Conservation (phyloP, 2,329 filamentous ascomycete species). For the Metarhizium rileyi region DNA sequence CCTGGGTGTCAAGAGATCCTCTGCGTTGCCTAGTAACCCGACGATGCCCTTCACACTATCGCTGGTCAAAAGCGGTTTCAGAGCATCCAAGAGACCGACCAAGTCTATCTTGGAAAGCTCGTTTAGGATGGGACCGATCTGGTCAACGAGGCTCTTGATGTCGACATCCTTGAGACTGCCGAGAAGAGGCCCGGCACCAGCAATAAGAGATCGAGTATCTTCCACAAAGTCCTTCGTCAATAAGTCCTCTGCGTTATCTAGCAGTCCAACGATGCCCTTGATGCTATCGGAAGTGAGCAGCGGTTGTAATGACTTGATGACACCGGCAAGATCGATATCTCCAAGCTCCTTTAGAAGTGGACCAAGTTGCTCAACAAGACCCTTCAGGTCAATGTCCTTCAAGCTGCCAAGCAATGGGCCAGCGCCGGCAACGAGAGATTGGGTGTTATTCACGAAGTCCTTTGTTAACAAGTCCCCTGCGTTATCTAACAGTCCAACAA, state of each 20-base stretch:
- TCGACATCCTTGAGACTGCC: constrained; percentile 22
- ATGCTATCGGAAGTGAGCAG: constrained; percentile 14
- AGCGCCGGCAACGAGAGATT: constrained; percentile 12
- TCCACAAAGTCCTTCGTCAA: constrained; percentile 13
- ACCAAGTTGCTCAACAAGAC: constrained; percentile 8
- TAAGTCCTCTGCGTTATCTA: constrained; percentile 1
- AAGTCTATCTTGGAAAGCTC: background rate
- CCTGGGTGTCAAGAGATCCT: constrained; percentile 18
- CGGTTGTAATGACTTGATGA: too few species aligned
- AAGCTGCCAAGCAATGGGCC: constrained; percentile 24
- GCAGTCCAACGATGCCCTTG: constrained; percentile 10
- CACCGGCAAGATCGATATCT: constrained; percentile 4
- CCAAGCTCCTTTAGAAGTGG: constrained; percentile 18
- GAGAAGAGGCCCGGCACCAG: constrained; percentile 21
- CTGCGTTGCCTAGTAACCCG: constrained; percentile 23
- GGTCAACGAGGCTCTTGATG: constrained; percentile 10
- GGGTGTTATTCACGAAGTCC: constrained; percentile 13
- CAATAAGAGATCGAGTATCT: constrained; percentile 7
- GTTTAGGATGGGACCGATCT: constrained; percentile 19
- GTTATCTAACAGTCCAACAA: constrained; percentile 6
- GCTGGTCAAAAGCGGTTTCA: constrained; percentile 21
- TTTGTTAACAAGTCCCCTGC: constrained; percentile 7
- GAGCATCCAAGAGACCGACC: constrained; percentile 16
- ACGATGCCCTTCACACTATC: constrained; percentile 23
- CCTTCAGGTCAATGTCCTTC: constrained; percentile 20